phyloP scores from a whole-genome alignment of 345 rosid genomes.

The Salix brachista region DNA sequence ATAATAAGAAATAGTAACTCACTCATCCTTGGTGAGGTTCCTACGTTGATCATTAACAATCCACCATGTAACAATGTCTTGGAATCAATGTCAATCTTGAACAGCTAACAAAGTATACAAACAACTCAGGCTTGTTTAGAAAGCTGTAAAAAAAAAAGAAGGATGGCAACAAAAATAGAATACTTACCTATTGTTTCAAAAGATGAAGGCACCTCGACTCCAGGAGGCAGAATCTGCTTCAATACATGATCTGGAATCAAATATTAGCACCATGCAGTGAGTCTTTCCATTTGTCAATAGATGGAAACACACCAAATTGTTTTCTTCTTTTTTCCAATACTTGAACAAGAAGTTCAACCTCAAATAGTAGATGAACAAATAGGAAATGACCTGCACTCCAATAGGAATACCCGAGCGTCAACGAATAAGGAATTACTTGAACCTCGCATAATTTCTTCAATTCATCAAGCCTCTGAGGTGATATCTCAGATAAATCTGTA shows the following conservation, averaged over 20 bases:
- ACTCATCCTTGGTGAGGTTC: slow-evolving; percentile 17
- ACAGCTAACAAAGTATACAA: too few relatives aligned
- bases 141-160: slow-evolving; percentile 2
- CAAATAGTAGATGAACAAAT: background rate
- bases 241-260: slow-evolving; percentile 65
- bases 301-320: background rate
- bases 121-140: too few relatives aligned
- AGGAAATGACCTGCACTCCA: slow-evolving; percentile 70
- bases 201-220: slow-evolving; percentile 89
- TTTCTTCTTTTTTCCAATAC: background rate
- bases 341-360: too few relatives aligned
- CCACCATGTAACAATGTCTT: too few relatives aligned
- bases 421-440: slow-evolving; percentile 65
- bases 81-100: slow-evolving; percentile 9
- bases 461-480: slow-evolving; percentile 50
- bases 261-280: slow-evolving; percentile 12
- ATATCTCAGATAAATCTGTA: slow-evolving; percentile 74
- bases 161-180: too few relatives aligned
- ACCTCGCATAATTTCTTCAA: slow-evolving; percentile 52
- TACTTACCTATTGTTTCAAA: too few relatives aligned
- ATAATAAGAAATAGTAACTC: slow-evolving; percentile 16
- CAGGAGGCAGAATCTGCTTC: slow-evolving; percentile 84
- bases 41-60: too few relatives aligned
- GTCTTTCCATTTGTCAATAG: background rate
- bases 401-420: slow-evolving; percentile 85